Evolutionary conservation across 257 asterid species (phyloP).

Genomic region (Schizonepeta tenuifolia): DNA sequence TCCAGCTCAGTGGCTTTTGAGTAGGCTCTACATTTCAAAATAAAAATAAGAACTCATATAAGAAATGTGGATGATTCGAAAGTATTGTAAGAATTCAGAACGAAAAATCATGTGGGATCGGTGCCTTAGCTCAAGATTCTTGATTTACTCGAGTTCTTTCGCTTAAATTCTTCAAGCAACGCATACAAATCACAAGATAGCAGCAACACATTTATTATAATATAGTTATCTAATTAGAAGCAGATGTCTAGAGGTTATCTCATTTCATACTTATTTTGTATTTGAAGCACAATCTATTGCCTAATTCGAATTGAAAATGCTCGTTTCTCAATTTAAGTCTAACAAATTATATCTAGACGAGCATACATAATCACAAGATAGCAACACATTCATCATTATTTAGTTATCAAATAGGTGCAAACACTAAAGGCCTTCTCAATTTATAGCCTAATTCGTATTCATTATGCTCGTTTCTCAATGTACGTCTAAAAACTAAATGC

Average conservation of each 20-base stretch:
- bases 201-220: constrained; percentile 1
- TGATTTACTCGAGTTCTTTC: neutral
- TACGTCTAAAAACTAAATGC: neutral
- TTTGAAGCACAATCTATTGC: neutral
- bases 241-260: neutral
- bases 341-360: neutral
- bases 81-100: neutral
- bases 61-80: neutral
- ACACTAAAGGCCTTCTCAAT: neutral
- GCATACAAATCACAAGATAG: neutral
- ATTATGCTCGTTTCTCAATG: neutral
- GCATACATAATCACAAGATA: neutral
- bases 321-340: neutral
- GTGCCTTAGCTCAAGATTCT: neutral
- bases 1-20: constrained; percentile 69
- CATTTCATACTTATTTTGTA: neutral
- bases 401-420: neutral
- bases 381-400: neutral
- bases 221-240: neutral
- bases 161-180: neutral
- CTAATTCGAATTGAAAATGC: neutral
- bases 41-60: neutral
- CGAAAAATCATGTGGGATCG: neutral
- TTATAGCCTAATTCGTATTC: neutral
- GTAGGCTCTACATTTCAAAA: constrained; percentile 53